Conservation (phyloP, 176 grass and related monocot species). For the Rhynchospora pubera region DNA sequence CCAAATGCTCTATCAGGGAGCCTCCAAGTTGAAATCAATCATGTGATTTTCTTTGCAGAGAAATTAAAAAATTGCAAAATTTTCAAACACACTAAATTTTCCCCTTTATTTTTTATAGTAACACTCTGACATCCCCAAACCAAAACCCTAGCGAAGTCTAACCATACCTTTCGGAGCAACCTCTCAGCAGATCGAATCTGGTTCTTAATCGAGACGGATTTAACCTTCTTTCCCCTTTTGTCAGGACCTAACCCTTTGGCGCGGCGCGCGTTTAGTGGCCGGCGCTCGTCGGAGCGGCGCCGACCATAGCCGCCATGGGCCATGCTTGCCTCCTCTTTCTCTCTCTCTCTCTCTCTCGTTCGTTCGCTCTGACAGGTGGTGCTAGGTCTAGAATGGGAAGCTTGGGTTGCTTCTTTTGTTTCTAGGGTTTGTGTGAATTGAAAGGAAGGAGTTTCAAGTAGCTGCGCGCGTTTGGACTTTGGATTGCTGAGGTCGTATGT, state of each 20-base stretch:
- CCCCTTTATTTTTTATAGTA: neutral
- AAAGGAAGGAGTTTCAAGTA: neutral
- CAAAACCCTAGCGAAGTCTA: neutral
- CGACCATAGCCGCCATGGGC: constrained; percentile 58
- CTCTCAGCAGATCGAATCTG: constrained; percentile 91
- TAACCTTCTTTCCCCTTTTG: constrained; percentile 41
- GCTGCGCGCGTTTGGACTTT: neutral
- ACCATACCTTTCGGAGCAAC: constrained; percentile 84
- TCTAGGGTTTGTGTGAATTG: neutral
- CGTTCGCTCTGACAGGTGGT: neutral
- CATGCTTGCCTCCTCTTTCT: constrained; percentile 25
- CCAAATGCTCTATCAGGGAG: neutral
- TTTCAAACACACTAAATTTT: neutral
- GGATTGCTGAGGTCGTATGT: no score
- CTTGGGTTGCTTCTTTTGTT: neutral
- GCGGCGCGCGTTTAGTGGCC: constrained; percentile 2
- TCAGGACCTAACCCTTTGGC: constrained; percentile 36
- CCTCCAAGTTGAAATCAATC: neutral
- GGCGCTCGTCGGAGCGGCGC: constrained; percentile 34
- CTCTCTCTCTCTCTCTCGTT: no score
- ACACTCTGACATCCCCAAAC: neutral
- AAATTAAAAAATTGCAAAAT: no score
- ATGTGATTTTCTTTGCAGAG: neutral
- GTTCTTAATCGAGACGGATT: constrained; percentile 65
- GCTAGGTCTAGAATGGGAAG: neutral